A percentile compares a stretch with the other conserved stretches of the same genome.
phyloP scores from a whole-genome alignment of 306 rosid genomes.

The Dalbergia cochinchinensis region DNA sequence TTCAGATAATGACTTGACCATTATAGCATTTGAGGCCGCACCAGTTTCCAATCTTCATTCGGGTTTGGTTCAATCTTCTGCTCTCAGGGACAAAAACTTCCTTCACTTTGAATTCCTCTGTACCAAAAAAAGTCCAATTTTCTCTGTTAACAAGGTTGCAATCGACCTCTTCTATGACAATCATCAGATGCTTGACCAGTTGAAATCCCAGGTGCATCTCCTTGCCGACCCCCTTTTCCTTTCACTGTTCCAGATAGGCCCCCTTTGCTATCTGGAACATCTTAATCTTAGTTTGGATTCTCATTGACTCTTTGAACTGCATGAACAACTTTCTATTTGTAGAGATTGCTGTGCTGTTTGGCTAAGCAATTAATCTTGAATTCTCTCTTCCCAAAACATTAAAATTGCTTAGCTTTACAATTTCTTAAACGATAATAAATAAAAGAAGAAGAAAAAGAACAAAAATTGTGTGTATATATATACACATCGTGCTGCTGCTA shows the following conservation, averaged over 20 bases:
- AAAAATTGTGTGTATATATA: too few species aligned
- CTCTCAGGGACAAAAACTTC: background rate
- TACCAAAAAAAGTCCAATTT: constrained; percentile 7
- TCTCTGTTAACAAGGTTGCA: constrained; percentile 50
- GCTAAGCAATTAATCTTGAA: too few species aligned
- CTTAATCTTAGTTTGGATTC: background rate
- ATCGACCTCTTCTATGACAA: constrained; percentile 41
- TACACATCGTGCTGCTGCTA: too few species aligned
- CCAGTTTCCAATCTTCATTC: background rate
- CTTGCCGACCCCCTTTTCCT: background rate
- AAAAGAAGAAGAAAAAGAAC: too few species aligned
- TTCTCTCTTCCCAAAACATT: too few species aligned
- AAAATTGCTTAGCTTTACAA: too few species aligned
- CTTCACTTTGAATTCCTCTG: constrained; percentile 56
- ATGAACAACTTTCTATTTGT: background rate
- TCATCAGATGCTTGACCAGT: background rate
- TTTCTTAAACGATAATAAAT: too few species aligned
- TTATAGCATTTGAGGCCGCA: constrained; percentile 55
- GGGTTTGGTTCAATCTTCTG: constrained; percentile 39
- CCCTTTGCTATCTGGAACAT: background rate
- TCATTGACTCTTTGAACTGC: background rate
- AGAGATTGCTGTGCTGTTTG: background rate
- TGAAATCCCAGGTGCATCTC: constrained; percentile 50
- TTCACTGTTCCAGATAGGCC: background rate
- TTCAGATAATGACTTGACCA: constrained; percentile 1